phyloP scores from a whole-genome alignment of 495 filamentous ascomycete genomes.

The Copromyces sp. region DNA sequence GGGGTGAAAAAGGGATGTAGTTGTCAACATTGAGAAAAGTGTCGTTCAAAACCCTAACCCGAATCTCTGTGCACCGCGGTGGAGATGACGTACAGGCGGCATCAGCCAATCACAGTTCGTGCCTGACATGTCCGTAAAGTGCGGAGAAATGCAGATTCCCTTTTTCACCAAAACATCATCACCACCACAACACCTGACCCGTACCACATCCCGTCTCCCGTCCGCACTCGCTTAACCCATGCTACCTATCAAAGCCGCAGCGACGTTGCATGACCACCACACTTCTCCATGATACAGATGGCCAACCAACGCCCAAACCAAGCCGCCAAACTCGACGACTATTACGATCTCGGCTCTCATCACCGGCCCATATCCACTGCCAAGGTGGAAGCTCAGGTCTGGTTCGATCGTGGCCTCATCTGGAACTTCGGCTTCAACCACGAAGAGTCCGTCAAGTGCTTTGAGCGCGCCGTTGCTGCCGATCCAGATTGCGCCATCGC shows the following conservation, averaged over 20 bases:
- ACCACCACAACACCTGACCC: not conserved
- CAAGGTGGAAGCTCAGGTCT: conserved; percentile 38
- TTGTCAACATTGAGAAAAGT: not conserved
- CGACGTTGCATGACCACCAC: not conserved
- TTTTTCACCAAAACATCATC: not conserved
- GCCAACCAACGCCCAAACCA: not conserved
- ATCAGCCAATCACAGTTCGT: not conserved
- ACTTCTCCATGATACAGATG: not conserved
- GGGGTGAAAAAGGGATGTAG: not conserved
- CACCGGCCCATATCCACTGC: conserved; percentile 36
- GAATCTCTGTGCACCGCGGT: not conserved
- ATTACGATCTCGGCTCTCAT: conserved; percentile 50
- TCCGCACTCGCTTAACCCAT: not conserved
- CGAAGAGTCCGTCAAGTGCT: conserved; percentile 49
- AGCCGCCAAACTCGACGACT: conserved; percentile 13
- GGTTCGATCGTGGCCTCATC: conserved; percentile 52
- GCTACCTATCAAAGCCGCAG: not conserved
- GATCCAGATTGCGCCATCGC: conserved; percentile 51
- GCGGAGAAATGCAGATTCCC: not conserved
- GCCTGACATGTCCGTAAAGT: not conserved
- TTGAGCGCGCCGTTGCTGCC: conserved; percentile 42
- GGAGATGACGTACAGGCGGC: not conserved
- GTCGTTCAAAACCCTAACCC: not conserved
- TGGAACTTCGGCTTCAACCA: conserved; percentile 62
- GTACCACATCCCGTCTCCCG: not conserved